Conservation (phyloP, 1,284 basidiomycete species). For the Coniferiporia weirii region DNA sequence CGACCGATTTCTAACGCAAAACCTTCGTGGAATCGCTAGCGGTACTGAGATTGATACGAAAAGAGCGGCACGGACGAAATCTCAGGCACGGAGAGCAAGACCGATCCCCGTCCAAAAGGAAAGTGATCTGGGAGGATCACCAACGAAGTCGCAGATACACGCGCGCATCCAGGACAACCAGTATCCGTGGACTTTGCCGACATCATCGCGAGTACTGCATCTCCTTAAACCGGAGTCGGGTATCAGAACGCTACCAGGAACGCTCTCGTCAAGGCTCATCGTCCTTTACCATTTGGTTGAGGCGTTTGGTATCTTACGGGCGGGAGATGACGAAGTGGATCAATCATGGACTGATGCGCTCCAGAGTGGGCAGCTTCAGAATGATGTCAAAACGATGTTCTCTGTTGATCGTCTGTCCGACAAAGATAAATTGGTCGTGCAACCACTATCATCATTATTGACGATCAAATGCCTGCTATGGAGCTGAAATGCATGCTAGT, state of each 20-base stretch:
- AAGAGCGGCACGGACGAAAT: not conserved
- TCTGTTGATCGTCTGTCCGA: not conserved
- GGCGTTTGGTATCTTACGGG: constrained; percentile 42
- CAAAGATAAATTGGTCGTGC: constrained; percentile 1
- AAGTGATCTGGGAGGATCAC: not conserved
- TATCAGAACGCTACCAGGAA: not conserved
- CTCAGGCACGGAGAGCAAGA: constrained; percentile 12
- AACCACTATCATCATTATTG: constrained; percentile 10
- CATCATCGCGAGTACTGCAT: not conserved
- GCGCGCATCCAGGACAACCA: not conserved
- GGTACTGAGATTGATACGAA: not conserved
- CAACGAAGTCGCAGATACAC: not conserved
- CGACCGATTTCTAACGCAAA: constrained; percentile 12
- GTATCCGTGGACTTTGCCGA: constrained; percentile 11
- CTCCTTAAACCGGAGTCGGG: not conserved
- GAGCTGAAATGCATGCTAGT: not conserved
- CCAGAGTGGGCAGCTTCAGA: constrained; percentile 29
- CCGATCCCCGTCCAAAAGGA: not conserved
- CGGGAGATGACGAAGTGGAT: constrained; percentile 33
- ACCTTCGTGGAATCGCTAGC: not conserved
- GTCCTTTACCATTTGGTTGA: constrained; percentile 45
- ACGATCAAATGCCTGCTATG: not conserved
- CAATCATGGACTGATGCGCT: constrained; percentile 40
- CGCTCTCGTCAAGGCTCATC: constrained; percentile 14
- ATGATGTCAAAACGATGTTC: constrained; percentile 32